These are phyloP conservation scores for Astrothelium subdiscretum DNA, from an alignment of 495 filamentous ascomycete genomes.

Conservation along the genomic window DNA sequence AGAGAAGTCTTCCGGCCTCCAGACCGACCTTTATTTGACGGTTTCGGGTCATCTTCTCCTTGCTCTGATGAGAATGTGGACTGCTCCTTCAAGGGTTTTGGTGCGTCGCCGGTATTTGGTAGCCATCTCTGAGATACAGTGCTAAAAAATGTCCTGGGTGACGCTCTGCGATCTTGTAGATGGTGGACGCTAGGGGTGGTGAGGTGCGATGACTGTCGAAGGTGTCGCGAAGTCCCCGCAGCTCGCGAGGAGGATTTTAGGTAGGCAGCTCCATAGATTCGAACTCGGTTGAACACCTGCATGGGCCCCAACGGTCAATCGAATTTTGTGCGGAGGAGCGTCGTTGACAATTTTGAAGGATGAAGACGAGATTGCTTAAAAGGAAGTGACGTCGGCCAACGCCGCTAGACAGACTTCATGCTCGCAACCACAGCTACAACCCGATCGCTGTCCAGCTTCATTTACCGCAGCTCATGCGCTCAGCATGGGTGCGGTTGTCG, in stretches of 20 bases:
- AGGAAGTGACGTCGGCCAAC: neutral
- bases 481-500: slow-evolving; percentile 23
- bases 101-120: neutral
- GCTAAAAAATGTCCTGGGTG: neutral
- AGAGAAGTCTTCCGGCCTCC: slow-evolving; percentile 22
- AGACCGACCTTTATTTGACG: neutral
- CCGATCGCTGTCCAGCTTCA: neutral
- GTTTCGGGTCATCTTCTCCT: slow-evolving; percentile 5
- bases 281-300: neutral
- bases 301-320: neutral
- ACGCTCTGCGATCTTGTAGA: neutral
- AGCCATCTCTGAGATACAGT: neutral
- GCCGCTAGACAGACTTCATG: neutral
- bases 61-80: neutral
- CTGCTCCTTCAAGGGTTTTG: neutral
- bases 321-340: too few species aligned
- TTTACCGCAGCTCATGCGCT: slow-evolving; percentile 23
- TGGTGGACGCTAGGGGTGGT: neutral
- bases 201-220: neutral
- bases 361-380: neutral
- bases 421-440: neutral
- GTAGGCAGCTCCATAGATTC: neutral
- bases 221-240: neutral
- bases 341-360: neutral
- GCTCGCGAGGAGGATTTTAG: neutral